These are phyloP conservation scores for Bipolaris gigantea DNA, from an alignment of 2,329 filamentous ascomycete genomes.

Conservation along the genomic window DNA sequence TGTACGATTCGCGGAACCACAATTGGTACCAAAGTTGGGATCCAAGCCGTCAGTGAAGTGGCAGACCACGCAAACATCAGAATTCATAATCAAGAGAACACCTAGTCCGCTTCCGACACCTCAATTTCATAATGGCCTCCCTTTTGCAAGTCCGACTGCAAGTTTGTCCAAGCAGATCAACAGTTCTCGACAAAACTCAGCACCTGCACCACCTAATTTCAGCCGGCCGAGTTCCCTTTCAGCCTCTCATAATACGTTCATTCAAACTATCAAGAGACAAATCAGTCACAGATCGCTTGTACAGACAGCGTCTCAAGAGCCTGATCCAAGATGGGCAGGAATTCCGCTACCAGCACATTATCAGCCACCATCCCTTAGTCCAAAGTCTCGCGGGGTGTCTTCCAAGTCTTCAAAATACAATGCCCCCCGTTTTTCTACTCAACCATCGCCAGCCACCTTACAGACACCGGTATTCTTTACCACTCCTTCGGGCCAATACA, in stretches of 20 bases:
- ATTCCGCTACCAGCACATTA: conserved; percentile 22
- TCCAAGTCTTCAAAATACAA: conserved; percentile 24
- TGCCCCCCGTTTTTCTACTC: conserved; percentile 11
- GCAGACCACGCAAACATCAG: conserved; percentile 4
- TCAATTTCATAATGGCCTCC: conserved; percentile 8
- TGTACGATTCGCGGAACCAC: conserved; percentile 31
- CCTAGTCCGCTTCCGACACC: conserved; percentile 9
- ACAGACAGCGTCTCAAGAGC: conserved; percentile 11
- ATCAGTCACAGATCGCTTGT: conserved; percentile 14
- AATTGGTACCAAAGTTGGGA: conserved; percentile 13
- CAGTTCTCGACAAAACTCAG: conserved; percentile 3
- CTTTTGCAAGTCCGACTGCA: conserved; percentile 7
- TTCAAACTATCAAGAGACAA: conserved; percentile 6
- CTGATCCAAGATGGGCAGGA: conserved; percentile 19
- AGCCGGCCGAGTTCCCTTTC: conserved; percentile 8
- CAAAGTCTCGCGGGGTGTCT: conserved; percentile 23
- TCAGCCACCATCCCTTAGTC: conserved; percentile 13
- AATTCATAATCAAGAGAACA: conserved; percentile 8
- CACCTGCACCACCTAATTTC: conserved; percentile 8
- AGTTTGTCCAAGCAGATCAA: conserved; percentile 10
- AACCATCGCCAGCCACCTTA: conserved; percentile 22
- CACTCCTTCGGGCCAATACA: conserved; percentile 26
- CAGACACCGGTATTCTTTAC: conserved; percentile 2
- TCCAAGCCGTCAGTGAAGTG: conserved; percentile 4
- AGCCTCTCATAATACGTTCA: conserved; percentile 7